Evolutionary conservation across 1,139 yeast genomes (phyloP).

Genomic region (Geotrichum phurueaensis): DNA sequence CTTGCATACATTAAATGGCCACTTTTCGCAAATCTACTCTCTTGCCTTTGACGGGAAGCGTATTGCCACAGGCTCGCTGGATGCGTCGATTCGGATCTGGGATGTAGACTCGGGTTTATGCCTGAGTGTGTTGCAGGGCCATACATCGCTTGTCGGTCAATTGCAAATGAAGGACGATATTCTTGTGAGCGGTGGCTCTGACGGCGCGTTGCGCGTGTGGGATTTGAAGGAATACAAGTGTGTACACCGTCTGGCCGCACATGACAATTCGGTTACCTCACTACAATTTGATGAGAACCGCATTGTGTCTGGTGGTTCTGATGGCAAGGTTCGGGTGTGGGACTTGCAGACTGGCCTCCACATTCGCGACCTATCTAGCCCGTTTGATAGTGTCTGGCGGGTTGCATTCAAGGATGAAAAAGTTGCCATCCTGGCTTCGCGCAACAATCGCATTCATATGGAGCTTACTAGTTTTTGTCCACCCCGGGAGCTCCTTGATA

Average conservation of each 20-base stretch:
- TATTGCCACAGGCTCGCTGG: conserved; percentile 80
- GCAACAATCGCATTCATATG: conserved; percentile 33
- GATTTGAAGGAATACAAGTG: conserved; percentile 84
- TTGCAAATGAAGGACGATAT: conserved; percentile 84
- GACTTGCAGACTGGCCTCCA: conserved; percentile 67
- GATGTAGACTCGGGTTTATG: conserved; percentile 77
- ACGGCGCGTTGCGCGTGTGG: conserved; percentile 87
- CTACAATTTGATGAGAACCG: conserved; percentile 83
- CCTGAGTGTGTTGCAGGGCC: conserved; percentile 66
- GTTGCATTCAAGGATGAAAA: conserved; percentile 40
- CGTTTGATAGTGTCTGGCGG: conserved; percentile 41
- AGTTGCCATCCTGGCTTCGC: conserved; percentile 38
- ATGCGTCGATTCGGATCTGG: conserved; percentile 90
- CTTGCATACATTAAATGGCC: conserved; percentile 75
- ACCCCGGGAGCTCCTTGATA: conserved; percentile 21
- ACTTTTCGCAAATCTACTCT: conserved; percentile 78
- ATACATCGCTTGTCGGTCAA: conserved; percentile 62
- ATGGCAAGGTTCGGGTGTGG: conserved; percentile 89
- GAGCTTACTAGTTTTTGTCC: conserved; percentile 36
- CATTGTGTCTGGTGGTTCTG: conserved; percentile 84
- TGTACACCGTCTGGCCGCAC: conserved; percentile 82
- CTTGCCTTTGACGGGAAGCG: conserved; percentile 76
- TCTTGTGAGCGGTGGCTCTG: conserved; percentile 91
- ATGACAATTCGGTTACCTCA: conserved; percentile 73
- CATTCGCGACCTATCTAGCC: conserved; percentile 36